phyloP scores from a whole-genome alignment of 306 rosid genomes.

The Dryas octopetala region DNA sequence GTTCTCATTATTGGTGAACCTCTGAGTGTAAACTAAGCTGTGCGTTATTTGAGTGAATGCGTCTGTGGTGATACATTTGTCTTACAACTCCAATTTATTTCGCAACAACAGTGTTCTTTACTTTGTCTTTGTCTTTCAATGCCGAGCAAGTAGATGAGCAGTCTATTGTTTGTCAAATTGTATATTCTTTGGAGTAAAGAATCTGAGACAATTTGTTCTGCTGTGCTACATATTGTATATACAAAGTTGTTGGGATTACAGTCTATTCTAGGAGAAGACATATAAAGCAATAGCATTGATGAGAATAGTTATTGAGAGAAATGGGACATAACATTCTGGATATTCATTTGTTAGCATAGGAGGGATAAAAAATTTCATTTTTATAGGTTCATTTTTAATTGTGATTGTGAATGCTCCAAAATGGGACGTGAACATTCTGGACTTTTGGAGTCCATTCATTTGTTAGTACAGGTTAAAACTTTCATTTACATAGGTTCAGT shows the following conservation, averaged over 20 bases:
- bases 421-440: too few species aligned
- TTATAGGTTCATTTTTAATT: background rate
- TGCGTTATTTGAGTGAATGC: background rate
- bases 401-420: background rate
- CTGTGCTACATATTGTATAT: background rate
- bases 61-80: background rate
- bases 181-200: background rate
- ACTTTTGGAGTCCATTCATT: too few species aligned
- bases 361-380: background rate
- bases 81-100: background rate
- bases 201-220: background rate
- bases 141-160: background rate
- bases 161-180: background rate
- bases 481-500: too few species aligned
- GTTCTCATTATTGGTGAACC: background rate
- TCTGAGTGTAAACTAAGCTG: background rate
- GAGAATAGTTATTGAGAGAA: background rate
- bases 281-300: background rate
- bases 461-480: too few species aligned
- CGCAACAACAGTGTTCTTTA: background rate
- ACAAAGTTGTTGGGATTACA: background rate
- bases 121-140: background rate
- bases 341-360: slow-evolving; percentile 22
- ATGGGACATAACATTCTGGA: background rate
- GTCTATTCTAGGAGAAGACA: background rate